Evolutionary conservation across 148 eudicot species (phyloP).

Genomic region (Camellia granthamiana): DNA sequence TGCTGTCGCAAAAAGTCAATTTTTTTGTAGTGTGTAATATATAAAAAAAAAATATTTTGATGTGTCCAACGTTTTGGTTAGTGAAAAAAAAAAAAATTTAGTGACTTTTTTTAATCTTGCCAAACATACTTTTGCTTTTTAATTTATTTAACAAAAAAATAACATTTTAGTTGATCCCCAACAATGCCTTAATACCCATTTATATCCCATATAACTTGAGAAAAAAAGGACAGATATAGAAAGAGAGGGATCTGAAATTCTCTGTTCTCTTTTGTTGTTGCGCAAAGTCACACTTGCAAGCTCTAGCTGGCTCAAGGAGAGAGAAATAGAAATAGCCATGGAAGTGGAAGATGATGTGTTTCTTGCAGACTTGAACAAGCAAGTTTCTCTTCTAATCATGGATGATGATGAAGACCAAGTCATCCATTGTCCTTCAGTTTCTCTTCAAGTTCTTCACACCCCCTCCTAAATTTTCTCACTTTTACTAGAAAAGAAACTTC

Average conservation of each 20-base stretch:
- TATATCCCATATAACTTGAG: conserved; percentile 13
- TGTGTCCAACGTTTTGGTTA: too few relatives aligned
- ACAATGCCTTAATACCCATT: not conserved
- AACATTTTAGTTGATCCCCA: too few relatives aligned
- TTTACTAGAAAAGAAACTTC: not conserved
- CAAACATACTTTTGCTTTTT: too few relatives aligned
- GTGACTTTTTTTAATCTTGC: too few relatives aligned
- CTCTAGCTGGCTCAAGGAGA: not conserved
- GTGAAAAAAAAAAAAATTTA: too few relatives aligned
- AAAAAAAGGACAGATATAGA: not conserved
- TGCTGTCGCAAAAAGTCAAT: too few relatives aligned
- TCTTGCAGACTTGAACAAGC: conserved; percentile 71
- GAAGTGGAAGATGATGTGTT: conserved; percentile 66
- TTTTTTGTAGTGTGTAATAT: too few relatives aligned
- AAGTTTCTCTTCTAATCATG: conserved; percentile 73
- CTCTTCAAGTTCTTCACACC: conserved; percentile 41
- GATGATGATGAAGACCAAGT: conserved; percentile 58
- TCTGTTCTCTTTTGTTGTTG: not conserved
- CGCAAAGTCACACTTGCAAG: not conserved
- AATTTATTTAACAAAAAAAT: too few relatives aligned
- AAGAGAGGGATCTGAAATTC: not conserved
- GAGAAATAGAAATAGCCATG: conserved; percentile 48
- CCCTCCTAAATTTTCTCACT: not conserved
- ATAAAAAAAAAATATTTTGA: too few relatives aligned
- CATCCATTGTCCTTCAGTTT: conserved; percentile 34